A percentile compares a stretch with the other conserved stretches of the same genome.
Conservation (phyloP, 345 rosid species). For the Nasturtium officinale region DNA sequence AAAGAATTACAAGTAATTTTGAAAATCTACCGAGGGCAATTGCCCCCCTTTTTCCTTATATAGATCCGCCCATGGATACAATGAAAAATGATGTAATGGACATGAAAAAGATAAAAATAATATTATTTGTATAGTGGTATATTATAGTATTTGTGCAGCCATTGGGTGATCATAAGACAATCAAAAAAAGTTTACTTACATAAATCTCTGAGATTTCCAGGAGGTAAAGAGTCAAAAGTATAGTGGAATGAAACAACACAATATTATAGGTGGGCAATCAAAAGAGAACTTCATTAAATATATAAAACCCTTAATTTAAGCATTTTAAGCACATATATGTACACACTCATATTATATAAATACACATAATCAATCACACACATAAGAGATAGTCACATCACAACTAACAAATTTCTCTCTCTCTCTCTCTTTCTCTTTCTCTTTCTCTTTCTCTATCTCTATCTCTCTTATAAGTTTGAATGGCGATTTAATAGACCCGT, state of each 20-base stretch:
- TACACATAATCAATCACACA: constrained; percentile 35
- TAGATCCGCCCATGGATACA: too few species aligned
- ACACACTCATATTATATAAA: constrained; percentile 44
- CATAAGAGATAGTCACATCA: constrained; percentile 47
- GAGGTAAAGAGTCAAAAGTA: constrained; percentile 44
- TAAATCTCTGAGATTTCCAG: constrained; percentile 40
- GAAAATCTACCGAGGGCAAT: too few species aligned
- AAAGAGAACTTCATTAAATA: constrained; percentile 34
- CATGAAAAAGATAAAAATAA: neutral
- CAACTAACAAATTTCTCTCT: constrained; percentile 26
- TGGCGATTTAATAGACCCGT: constrained; percentile 54
- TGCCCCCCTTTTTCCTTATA: too few species aligned
- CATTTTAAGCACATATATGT: constrained; percentile 14
- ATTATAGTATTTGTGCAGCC: constrained; percentile 11
- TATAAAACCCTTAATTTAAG: constrained; percentile 13
- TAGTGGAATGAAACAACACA: constrained; percentile 41
- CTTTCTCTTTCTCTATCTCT: constrained; percentile 28
- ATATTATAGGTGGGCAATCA: constrained; percentile 31
- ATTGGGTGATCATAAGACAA: constrained; percentile 36
- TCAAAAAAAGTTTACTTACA: constrained; percentile 28
- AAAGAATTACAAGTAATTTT: too few species aligned
- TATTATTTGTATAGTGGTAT: neutral
- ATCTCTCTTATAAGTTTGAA: constrained; percentile 36
- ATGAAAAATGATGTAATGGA: constrained; percentile 9
- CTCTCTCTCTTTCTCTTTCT: neutral